These are phyloP conservation scores for Platanus orientalis DNA, from an alignment of 164 flowering plant species.

Conservation along the genomic window DNA sequence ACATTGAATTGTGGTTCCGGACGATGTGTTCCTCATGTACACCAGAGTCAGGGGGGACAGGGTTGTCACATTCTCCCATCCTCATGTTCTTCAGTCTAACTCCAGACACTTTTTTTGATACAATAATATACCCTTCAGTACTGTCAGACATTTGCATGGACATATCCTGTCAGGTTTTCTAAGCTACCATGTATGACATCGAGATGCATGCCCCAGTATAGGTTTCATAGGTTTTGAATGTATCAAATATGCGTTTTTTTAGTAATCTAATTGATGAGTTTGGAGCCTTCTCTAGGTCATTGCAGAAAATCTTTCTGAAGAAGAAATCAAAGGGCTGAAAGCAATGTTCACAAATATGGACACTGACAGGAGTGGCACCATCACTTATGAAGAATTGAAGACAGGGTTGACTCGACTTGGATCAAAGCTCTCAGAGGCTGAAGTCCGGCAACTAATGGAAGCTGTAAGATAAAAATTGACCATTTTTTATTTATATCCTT, in stretches of 20 bases:
- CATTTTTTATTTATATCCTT: not conserved
- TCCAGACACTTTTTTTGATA: too few species aligned
- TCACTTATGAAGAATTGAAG: conserved; percentile 86
- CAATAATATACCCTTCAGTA: not conserved
- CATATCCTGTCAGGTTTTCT: not conserved
- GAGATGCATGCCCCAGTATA: too few species aligned
- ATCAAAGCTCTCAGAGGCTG: conserved; percentile 78
- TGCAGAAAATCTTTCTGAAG: conserved; percentile 84
- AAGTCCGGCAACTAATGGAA: conserved; percentile 91
- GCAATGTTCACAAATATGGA: conserved; percentile 85
- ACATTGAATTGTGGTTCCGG: too few species aligned
- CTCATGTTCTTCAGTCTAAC: too few species aligned
- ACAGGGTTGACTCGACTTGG: conserved; percentile 82
- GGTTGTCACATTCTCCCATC: too few species aligned
- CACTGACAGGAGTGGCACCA: conserved; percentile 84
- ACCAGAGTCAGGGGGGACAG: too few species aligned
- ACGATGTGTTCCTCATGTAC: too few species aligned
- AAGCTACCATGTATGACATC: too few species aligned
- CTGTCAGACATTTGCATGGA: too few species aligned
- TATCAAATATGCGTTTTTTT: not conserved
- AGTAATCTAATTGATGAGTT: not conserved
- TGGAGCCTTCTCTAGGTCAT: conserved; percentile 48
- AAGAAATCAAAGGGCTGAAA: conserved; percentile 91
- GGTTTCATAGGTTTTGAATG: too few species aligned
- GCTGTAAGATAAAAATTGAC: conserved; percentile 54